These are phyloP conservation scores for Thelephora terrestris DNA, from an alignment of 1,284 basidiomycete genomes.

Conservation along the genomic window DNA sequence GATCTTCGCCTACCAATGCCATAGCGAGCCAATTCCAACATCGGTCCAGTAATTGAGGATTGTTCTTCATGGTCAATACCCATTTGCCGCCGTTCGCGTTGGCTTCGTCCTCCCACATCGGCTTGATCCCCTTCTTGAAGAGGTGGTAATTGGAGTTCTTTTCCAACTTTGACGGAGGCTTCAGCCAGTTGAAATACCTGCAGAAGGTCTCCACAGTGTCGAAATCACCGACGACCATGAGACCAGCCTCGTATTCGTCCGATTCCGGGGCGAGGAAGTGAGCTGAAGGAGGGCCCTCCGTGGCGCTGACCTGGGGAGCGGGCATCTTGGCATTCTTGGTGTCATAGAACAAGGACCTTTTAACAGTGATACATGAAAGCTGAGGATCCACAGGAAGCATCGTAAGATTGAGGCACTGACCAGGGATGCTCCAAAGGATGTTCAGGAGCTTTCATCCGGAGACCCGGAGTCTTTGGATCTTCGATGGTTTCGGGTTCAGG, in stretches of 20 bases:
- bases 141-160: constrained; percentile 89
- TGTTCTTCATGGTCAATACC: constrained; percentile 87
- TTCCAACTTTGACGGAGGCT: constrained; percentile 80
- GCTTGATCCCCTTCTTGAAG: constrained; percentile 86
- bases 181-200: constrained; percentile 91
- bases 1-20: constrained; percentile 83
- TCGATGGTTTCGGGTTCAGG: constrained; percentile 67
- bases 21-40: constrained; percentile 89
- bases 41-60: constrained; percentile 69
- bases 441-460: constrained; percentile 63
- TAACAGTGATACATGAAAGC: constrained; percentile 3
- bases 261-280: constrained; percentile 41
- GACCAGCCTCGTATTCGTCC: constrained; percentile 65
- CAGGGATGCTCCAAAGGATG: constrained; percentile 80
- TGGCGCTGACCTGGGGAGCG: constrained; percentile 29
- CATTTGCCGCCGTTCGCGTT: constrained; percentile 91
- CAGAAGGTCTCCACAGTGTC: constrained; percentile 86
- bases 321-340: constrained; percentile 61
- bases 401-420: constrained; percentile 32
- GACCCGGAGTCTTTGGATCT: constrained; percentile 69
- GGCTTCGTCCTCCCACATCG: constrained; percentile 94
- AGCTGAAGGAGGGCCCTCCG: constrained; percentile 24
- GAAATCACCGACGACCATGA: constrained; percentile 74
- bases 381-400: background rate
- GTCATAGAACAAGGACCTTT: constrained; percentile 85